Percentiles rank a stretch among this genome's conserved stretches.
phyloP scores from a whole-genome alignment of 768 basidiomycete genomes.

The Xerocomus potaroensis region DNA sequence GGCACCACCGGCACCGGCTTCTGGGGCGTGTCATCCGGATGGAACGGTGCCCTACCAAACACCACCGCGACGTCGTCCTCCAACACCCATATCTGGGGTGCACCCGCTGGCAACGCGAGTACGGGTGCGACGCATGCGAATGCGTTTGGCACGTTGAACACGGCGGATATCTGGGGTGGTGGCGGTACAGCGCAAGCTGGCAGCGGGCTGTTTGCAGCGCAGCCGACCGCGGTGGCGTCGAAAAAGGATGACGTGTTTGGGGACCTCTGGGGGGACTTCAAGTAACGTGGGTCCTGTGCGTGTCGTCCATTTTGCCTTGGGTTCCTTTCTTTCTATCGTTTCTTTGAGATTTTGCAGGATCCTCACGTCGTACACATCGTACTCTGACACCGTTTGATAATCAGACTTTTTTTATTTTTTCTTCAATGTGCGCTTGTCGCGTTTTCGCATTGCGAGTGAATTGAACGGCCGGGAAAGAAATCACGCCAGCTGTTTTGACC shows the following conservation, averaged over 20 bases:
- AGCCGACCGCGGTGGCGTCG: slow-evolving; percentile 27
- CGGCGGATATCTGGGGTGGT: slow-evolving; percentile 60
- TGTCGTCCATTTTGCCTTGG: too few species aligned
- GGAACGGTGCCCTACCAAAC: slow-evolving; percentile 38
- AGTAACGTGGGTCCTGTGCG: too few species aligned
- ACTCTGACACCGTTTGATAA: too few species aligned
- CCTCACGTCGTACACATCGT: too few species aligned
- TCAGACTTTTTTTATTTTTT: too few species aligned
- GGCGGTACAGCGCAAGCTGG: slow-evolving; percentile 31
- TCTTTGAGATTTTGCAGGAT: too few species aligned
- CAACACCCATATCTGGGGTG: slow-evolving; percentile 35
- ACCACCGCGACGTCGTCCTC: slow-evolving; percentile 23
- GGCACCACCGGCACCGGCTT: slow-evolving; percentile 49
- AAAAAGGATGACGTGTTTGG: slow-evolving; percentile 81
- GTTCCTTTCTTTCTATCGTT: too few species aligned
- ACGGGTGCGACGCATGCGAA: background rate
- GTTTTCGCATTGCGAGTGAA: too few species aligned
- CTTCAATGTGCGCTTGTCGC: too few species aligned
- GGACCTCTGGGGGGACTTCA: slow-evolving; percentile 82
- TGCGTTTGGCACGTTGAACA: slow-evolving; percentile 24
- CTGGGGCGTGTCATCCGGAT: slow-evolving; percentile 69
- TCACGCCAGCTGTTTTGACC: too few species aligned
- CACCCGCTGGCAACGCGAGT: slow-evolving; percentile 5
- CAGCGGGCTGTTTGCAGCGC: slow-evolving; percentile 32
- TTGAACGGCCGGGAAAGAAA: too few species aligned